Percentiles rank a stretch among this genome's conserved stretches.
Conservation (phyloP, 2,329 filamentous ascomycete genomes). For the Phialemonium atrogriseum region DNA sequence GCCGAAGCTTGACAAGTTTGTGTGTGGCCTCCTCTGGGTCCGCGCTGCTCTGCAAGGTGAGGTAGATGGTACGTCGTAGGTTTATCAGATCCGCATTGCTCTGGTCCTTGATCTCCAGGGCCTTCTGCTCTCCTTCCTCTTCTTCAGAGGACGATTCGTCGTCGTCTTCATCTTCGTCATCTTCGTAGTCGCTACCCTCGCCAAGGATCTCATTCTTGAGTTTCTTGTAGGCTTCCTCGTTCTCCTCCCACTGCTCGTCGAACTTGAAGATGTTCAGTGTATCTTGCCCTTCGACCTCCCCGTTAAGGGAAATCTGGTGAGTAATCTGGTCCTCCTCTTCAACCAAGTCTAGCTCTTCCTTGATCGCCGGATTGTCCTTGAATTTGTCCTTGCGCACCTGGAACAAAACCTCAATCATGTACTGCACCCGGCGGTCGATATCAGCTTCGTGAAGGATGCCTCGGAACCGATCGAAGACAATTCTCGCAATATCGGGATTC, state of each 20-base stretch:
- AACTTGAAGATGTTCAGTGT: constrained; percentile 92
- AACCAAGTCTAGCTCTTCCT: constrained; percentile 87
- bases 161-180: constrained; percentile 54
- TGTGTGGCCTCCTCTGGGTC: constrained; percentile 96
- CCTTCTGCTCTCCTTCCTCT: constrained; percentile 69
- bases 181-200: constrained; percentile 80
- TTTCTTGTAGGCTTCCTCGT: constrained; percentile 83
- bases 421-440: constrained; percentile 97
- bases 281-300: constrained; percentile 78
- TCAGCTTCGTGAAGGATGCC: constrained; percentile 93
- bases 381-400: constrained; percentile 94
- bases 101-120: constrained; percentile 94
- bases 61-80: constrained; percentile 85
- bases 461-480: constrained; percentile 92
- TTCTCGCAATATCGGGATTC: constrained; percentile 78
- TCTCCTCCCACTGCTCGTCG: constrained; percentile 80
- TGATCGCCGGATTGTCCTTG: constrained; percentile 86
- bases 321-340: constrained; percentile 99
- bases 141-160: constrained; percentile 63
- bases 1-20: constrained; percentile 89
- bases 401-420: constrained; percentile 97
- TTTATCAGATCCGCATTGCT: constrained; percentile 94
- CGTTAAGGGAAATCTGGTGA: constrained; percentile 74
- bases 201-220: constrained; percentile 91
- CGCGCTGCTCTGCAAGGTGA: constrained; percentile 95